phyloP scores from a whole-genome alignment of 2,329 filamentous ascomycete species.

The Xylaria multiplex region DNA sequence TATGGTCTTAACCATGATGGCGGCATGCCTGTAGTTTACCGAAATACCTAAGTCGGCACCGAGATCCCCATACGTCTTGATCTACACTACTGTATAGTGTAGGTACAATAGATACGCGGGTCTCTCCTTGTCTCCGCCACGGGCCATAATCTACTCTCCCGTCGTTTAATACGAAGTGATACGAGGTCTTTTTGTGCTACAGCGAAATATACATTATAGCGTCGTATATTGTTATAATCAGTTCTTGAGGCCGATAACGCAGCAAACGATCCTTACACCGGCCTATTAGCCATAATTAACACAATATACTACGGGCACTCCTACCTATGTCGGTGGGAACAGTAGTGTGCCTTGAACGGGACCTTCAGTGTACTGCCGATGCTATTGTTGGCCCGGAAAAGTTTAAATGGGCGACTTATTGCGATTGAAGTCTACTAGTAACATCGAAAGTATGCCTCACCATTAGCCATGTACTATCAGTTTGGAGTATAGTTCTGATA shows the following conservation, averaged over 20 bases:
- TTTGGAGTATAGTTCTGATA: constrained; percentile 8
- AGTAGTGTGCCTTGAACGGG: background rate
- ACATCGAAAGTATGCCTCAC: constrained; percentile 7
- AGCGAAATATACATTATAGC: background rate
- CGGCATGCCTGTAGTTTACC: constrained; percentile 1
- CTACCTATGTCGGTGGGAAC: background rate
- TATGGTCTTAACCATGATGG: background rate
- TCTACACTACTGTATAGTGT: background rate
- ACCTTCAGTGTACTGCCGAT: background rate
- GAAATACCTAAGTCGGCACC: background rate
- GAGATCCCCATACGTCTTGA: background rate
- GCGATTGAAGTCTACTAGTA: constrained; percentile 1
- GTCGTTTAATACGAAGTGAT: background rate
- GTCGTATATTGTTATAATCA: too few relatives aligned
- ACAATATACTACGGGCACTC: background rate
- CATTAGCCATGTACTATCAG: background rate
- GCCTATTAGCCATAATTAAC: too few relatives aligned
- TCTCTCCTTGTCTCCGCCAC: background rate
- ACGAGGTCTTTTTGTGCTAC: background rate
- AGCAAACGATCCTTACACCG: too few relatives aligned
- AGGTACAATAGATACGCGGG: background rate
- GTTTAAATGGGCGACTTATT: background rate
- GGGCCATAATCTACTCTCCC: background rate
- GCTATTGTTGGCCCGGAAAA: background rate
- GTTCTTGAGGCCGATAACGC: background rate